Conservation (phyloP, 306 rosid genomes). For the Sophora flavescens region DNA sequence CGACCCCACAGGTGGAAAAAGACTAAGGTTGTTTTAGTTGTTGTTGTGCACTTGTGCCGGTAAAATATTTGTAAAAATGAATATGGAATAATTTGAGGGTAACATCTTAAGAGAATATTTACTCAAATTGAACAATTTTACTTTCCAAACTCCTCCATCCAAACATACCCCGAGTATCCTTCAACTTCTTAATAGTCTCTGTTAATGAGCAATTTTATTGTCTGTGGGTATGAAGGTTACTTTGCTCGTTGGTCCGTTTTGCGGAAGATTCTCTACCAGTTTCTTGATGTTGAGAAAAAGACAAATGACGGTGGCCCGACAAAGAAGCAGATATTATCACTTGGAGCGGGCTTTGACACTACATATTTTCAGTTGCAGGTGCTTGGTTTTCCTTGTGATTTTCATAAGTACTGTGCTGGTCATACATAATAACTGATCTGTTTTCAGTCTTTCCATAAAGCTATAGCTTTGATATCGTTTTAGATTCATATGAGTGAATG, state of each 20-base stretch:
- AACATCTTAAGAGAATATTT: no score
- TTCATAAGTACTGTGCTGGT: constrained; percentile 35
- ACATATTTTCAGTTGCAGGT: constrained; percentile 97
- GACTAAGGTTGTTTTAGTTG: no score
- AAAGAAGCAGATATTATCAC: constrained; percentile 60
- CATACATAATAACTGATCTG: not conserved
- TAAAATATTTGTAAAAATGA: no score
- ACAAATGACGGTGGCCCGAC: constrained; percentile 11
- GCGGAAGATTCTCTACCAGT: constrained; percentile 77
- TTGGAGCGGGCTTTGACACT: constrained; percentile 96
- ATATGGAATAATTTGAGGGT: no score
- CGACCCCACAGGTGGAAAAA: no score
- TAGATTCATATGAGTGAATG: not conserved
- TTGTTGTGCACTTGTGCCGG: no score
- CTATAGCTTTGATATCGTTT: not conserved
- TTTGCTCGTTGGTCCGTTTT: constrained; percentile 92
- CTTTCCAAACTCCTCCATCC: no score
- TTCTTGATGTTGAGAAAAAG: constrained; percentile 67
- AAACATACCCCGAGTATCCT: not conserved
- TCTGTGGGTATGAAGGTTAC: constrained; percentile 66
- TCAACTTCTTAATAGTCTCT: constrained; percentile 26
- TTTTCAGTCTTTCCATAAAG: not conserved
- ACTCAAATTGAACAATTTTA: no score
- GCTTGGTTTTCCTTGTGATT: constrained; percentile 46
- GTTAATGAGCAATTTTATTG: constrained; percentile 27